Base-by-base conservation (phyloP, 1,139 yeast species). In the Yamadazyma triangularis region DNA sequence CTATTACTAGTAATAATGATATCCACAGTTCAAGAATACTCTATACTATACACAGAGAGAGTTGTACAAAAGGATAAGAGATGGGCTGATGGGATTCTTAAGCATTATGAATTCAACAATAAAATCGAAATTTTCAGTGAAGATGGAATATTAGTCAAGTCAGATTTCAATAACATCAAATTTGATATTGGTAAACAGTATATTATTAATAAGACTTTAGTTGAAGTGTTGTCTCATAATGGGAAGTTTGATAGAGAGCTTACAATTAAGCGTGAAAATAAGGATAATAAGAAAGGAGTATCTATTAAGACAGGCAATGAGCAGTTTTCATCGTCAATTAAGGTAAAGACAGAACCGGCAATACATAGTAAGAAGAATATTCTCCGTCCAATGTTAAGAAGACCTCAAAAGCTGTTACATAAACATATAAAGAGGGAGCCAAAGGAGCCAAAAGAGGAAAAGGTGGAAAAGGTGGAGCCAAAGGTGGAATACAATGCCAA, bases 61-160 rank as follows among this genome's bases (percentile, higher is more conserved):
- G 44, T 76, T 22, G 47, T 48, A 2, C 80, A 77, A 46, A 71
- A 65, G 46, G 64, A 64, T 24, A 76, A 76, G 48, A 57, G 53
- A 34, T 77, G 82, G 81, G 51, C 55, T 30, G 83, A 77, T 40
- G 84, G 84, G 3, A 47, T 38, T 14, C 50, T 76, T 28, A 60
- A 56, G 34, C 70, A 57, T 48, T 74, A 68, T 47, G 67, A 61
- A 39, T 58, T 70, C 50, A 76, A 76, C 45, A 57, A 62, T 30
- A 67, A 70, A 38, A 48, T 72, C 4, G 72, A 72, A 41, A 50
- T 76, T 12, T 53, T 51, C 31, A 65, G 63, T 35, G 64, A 59
- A 10, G 61, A 56, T 15, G 65, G 60, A 12, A 34, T 53, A 24
- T 35, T 69, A 14, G 58, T 71, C 3, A 59, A 59, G 9, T 49